Percentiles rank a stretch among this genome's conserved stretches.
phyloP scores from a whole-genome alignment of 2,329 filamentous ascomycete genomes.

The Epichloe gansuensis region DNA sequence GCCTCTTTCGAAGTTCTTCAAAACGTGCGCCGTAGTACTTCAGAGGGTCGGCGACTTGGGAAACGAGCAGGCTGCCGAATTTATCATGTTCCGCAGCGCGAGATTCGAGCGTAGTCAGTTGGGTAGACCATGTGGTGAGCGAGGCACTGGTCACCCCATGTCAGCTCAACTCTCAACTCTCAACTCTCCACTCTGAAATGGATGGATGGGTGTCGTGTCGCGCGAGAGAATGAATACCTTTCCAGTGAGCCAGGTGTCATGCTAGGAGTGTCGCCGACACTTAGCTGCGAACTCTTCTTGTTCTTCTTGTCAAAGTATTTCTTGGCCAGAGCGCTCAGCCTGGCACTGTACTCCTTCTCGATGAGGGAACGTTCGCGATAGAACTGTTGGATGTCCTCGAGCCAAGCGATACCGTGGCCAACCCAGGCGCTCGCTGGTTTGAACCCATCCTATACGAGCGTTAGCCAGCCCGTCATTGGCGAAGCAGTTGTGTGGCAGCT shows the following conservation, averaged over 20 bases:
- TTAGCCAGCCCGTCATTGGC: not conserved
- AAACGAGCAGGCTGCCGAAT: conserved; percentile 65
- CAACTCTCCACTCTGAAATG: not conserved
- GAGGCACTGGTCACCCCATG: conserved; percentile 50
- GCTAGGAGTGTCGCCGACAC: conserved; percentile 82
- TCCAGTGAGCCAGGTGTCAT: conserved; percentile 94
- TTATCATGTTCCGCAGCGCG: conserved; percentile 81
- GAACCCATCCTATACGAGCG: conserved; percentile 66
- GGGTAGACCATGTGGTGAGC: conserved; percentile 91
- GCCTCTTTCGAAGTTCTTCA: conserved; percentile 85
- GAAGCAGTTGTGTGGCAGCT: not conserved
- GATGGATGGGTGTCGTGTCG: not conserved
- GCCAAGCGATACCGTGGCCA: conserved; percentile 77
- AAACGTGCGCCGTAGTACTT: conserved; percentile 62
- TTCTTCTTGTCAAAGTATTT: conserved; percentile 97
- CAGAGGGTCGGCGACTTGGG: conserved; percentile 74
- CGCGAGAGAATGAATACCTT: conserved; percentile 36
- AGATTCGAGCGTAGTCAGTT: conserved; percentile 78
- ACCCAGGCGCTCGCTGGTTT: conserved; percentile 92
- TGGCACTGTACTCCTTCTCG: conserved; percentile 92
- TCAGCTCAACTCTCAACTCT: not conserved
- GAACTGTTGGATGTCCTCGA: conserved; percentile 94
- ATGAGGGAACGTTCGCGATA: conserved; percentile 89
- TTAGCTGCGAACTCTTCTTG: conserved; percentile 73
- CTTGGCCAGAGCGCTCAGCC: conserved; percentile 76